Evolutionary conservation across 352 stramenopile genomes (phyloP), one percentile per base, ranked within the genome.

Genomic region (Thraustotheca clavata): DNA sequence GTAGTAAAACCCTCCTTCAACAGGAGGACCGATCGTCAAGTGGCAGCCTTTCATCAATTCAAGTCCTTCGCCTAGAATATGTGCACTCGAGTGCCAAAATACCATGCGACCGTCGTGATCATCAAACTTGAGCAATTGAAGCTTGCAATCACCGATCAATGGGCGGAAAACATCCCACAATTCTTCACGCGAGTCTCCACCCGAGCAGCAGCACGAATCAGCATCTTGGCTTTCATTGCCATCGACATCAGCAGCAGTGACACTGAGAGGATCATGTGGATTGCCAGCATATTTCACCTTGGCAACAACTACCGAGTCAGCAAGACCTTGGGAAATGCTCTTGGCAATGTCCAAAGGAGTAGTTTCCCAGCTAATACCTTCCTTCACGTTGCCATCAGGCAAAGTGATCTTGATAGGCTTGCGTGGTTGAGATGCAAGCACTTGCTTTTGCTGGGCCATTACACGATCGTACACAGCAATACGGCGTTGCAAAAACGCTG

Each of bases 101-200:
- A 96, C 88, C 85, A 92, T 90, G 48, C 97, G 92, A 16, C 94
- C 96, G 60, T 99, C 96, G 20, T 84, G 76, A 67, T 98, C 94
- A 36, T 98, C 93, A 74, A 99, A 99, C 78, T 99, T 99, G 52
- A 99, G 83, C 67, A 99, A 83, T 73, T 98, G 85, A 39, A 99
- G 76, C 62, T 90, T 89, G 62, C 94, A 98, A 74, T 96, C 87
- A 49, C 97, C 96, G 48, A 99, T 97, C 16, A 99, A 79, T 20
- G 96, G 95, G 16, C 97, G 88, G 55, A 87, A 97, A 50, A 99
- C 86, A 77, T 99, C 97, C 96, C 96, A 99, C 24, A 99, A 79
- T 73, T 98, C 79, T 18, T 76, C 72, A 48, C 87, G 73, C 60
- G 72, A 69, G 33, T 75, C 69, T 40, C 79, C 72, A n/a, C 71